Conservation (phyloP, 257 asterid species). For the Mentha longifolia region DNA sequence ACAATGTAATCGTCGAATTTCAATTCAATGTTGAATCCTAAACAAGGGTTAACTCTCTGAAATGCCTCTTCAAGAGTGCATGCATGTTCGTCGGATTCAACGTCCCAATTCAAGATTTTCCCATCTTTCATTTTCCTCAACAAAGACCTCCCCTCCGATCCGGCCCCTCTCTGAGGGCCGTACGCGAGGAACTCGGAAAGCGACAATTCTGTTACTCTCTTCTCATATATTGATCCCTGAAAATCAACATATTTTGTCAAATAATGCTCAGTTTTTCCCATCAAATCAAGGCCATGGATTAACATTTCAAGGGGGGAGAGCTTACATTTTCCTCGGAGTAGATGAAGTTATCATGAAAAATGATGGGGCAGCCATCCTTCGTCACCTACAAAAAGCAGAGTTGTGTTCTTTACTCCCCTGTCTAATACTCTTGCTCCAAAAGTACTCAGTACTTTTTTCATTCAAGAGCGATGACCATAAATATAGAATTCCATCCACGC, state of each 20-base stretch:
- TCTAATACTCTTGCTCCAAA: conserved; percentile 48
- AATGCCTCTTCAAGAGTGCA: conserved; percentile 90
- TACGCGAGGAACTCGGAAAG: conserved; percentile 73
- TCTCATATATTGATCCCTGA: conserved; percentile 72
- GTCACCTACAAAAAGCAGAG: conserved; percentile 79
- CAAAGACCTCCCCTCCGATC: conserved; percentile 55
- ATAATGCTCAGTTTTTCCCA: too few relatives aligned
- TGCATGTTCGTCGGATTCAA: conserved; percentile 70
- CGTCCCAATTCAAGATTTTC: conserved; percentile 62
- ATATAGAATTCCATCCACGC: conserved; percentile 39
- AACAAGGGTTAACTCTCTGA: conserved; percentile 61
- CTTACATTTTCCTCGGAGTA: conserved; percentile 71
- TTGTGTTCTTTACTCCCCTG: conserved; percentile 51
- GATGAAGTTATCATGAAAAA: conserved; percentile 95
- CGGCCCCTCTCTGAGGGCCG: conserved; percentile 72
- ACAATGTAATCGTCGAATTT: conserved; percentile 76
- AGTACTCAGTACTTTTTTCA: conserved; percentile 42
- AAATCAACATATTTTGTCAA: not conserved
- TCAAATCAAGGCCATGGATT: too few relatives aligned
- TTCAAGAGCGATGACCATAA: conserved; percentile 46
- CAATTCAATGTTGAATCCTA: conserved; percentile 90
- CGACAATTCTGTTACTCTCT: conserved; percentile 76
- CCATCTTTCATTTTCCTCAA: conserved; percentile 88
- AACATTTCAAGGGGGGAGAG: not conserved
- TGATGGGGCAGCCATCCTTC: conserved; percentile 82